These are phyloP conservation scores for Lagenidium sp. DNA, from an alignment of 352 stramenopile species.

Conservation along the genomic window DNA sequence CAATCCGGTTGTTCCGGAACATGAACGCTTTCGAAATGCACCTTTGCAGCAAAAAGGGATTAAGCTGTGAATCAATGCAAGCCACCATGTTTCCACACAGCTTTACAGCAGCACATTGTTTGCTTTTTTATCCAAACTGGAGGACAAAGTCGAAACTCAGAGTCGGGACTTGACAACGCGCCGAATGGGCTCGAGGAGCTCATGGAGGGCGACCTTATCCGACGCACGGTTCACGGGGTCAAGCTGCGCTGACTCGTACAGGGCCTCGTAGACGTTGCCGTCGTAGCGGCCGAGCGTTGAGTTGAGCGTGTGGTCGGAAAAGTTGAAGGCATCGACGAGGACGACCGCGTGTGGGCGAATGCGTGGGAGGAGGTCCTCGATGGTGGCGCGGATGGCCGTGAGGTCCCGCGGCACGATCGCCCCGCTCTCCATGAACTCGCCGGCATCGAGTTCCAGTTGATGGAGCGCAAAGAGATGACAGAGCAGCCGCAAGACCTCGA, in stretches of 20 bases:
- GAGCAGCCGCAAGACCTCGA: slow-evolving; percentile 41
- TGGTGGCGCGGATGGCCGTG: slow-evolving; percentile 29
- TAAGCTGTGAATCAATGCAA: no score
- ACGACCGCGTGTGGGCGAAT: slow-evolving; percentile 61
- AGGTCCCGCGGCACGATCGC: slow-evolving; percentile 37
- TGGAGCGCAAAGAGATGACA: slow-evolving; percentile 69
- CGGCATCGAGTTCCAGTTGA: slow-evolving; percentile 46
- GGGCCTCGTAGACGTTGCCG: slow-evolving; percentile 63
- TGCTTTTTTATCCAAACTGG: not conserved
- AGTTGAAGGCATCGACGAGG: slow-evolving; percentile 75
- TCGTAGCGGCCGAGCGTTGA: slow-evolving; percentile 66
- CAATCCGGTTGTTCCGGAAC: no score
- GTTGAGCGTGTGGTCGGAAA: slow-evolving; percentile 65
- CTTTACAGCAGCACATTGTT: not conserved
- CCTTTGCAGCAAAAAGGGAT: no score
- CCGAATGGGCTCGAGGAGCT: slow-evolving; percentile 58
- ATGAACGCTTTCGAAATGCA: no score
- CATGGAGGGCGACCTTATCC: slow-evolving; percentile 51
- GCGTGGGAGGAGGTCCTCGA: slow-evolving; percentile 36
- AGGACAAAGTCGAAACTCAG: not conserved
- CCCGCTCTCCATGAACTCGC: slow-evolving; percentile 60
- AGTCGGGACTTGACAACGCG: slow-evolving; percentile 8
- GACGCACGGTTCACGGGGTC: slow-evolving; percentile 51
- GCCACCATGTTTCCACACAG: no score
- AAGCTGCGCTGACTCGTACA: slow-evolving; percentile 49